Percentiles rank a stretch among this genome's conserved stretches.
These are phyloP conservation scores for Salix purpurea DNA, from an alignment of 345 rosid genomes.

Conservation along the genomic window DNA sequence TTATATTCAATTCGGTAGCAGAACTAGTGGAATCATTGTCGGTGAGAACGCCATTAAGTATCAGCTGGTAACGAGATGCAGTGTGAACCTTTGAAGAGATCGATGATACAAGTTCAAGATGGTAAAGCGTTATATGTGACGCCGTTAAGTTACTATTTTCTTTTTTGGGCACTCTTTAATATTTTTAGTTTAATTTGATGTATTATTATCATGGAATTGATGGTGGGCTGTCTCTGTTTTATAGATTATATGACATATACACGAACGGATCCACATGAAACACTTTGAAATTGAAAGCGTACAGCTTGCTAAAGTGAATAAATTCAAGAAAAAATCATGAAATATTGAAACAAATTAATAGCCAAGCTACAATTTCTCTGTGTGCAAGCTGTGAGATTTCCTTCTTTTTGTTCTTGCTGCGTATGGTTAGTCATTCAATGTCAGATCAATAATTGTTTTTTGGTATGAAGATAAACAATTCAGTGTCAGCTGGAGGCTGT, in stretches of 20 bases:
- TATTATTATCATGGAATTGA: neutral
- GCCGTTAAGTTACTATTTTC: conserved; percentile 9
- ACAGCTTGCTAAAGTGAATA: neutral
- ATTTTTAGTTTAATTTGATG: neutral
- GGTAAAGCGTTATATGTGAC: neutral
- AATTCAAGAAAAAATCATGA: neutral
- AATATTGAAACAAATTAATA: neutral
- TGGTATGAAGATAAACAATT: conserved; percentile 2
- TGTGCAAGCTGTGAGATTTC: neutral
- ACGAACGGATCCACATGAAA: neutral
- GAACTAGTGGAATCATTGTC: conserved; percentile 43
- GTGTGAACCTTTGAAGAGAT: conserved; percentile 53
- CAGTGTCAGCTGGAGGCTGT: conserved; percentile 11
- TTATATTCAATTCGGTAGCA: conserved; percentile 47
- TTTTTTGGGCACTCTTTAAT: neutral
- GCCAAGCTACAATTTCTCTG: neutral
- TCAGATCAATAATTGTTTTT: neutral
- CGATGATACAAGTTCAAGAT: neutral
- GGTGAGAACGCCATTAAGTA: conserved; percentile 72
- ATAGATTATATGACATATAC: neutral
- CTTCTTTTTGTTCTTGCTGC: neutral
- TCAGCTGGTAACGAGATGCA: conserved; percentile 45
- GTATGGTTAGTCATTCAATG: neutral
- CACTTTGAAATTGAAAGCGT: neutral
- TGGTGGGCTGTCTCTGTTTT: conserved; percentile 3